phyloP scores from a whole-genome alignment of 495 filamentous ascomycete genomes.

The Penicillium tannophilum region DNA sequence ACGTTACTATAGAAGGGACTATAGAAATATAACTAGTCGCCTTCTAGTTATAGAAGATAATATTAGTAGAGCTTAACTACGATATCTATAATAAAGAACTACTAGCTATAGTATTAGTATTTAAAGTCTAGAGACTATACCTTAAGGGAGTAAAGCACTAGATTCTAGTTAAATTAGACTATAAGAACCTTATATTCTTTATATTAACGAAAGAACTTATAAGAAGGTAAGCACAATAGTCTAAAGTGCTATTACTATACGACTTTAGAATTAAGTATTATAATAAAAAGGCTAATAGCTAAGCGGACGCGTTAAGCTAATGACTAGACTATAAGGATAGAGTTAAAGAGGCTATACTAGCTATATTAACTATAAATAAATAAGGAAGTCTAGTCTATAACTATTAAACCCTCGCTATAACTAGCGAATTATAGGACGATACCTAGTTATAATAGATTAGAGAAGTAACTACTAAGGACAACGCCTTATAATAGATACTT shows the following conservation, averaged over 20 bases:
- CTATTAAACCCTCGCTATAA: not conserved
- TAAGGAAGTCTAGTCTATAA: not conserved
- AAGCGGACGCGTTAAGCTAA: not conserved
- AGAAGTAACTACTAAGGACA: not conserved
- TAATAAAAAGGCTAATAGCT: not conserved
- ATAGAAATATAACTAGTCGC: not conserved
- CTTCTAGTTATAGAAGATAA: not conserved
- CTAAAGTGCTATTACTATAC: constrained; percentile 3
- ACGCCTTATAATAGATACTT: not conserved
- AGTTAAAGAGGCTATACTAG: not conserved
- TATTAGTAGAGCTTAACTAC: constrained; percentile 33
- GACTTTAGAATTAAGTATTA: not conserved
- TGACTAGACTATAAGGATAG: not conserved
- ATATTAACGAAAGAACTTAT: constrained; percentile 20
- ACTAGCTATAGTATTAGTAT: constrained; percentile 26
- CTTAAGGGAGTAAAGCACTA: constrained; percentile 17
- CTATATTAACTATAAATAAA: not conserved
- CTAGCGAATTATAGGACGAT: too few species aligned
- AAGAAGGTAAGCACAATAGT: constrained; percentile 15
- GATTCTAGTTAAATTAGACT: constrained; percentile 20
- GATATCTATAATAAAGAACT: constrained; percentile 35
- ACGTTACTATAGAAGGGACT: not conserved
- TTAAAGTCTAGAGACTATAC: constrained; percentile 32
- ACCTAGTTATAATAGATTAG: not conserved
- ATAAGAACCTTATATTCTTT: constrained; percentile 24